Evolutionary conservation across 345 rosid species (phyloP).

Genomic region (Rubroshorea leprosula): DNA sequence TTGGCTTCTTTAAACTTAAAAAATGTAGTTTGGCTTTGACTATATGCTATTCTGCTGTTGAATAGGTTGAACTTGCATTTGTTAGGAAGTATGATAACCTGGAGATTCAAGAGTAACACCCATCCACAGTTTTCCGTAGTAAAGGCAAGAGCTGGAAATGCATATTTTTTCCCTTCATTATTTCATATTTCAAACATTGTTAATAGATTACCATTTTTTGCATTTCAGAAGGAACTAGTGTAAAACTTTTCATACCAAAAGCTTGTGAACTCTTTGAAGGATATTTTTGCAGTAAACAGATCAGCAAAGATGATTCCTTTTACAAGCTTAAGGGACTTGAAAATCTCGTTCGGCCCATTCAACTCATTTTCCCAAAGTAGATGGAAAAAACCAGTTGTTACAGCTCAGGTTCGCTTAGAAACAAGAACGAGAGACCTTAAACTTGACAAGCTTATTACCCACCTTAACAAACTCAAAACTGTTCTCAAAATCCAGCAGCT

Average conservation of each 20-base stretch:
- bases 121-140: conserved; percentile 64
- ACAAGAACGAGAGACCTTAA: conserved; percentile 51
- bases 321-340: too few species aligned
- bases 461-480: too few species aligned
- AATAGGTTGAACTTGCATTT: conserved; percentile 89
- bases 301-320: too few species aligned
- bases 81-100: conserved; percentile 48
- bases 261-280: too few species aligned
- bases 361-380: conserved; percentile 41
- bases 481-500: conserved; percentile 43
- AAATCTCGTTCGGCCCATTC: conserved; percentile 41
- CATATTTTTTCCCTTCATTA: conserved; percentile 1
- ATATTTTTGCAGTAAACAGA: too few species aligned
- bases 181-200: not conserved
- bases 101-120: conserved; percentile 53
- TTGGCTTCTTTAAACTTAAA: too few species aligned
- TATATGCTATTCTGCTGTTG: conserved; percentile 11
- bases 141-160: conserved; percentile 45
- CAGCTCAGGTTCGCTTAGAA: conserved; percentile 79
- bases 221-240: conserved; percentile 71
- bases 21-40: not conserved
- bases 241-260: too few species aligned
- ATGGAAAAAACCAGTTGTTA: conserved; percentile 68
- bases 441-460: conserved; percentile 50
- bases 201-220: conserved; percentile 18